These are phyloP conservation scores for Aureobasidium sp. DNA, from an alignment of 2,329 filamentous ascomycete species.

Conservation along the genomic window DNA sequence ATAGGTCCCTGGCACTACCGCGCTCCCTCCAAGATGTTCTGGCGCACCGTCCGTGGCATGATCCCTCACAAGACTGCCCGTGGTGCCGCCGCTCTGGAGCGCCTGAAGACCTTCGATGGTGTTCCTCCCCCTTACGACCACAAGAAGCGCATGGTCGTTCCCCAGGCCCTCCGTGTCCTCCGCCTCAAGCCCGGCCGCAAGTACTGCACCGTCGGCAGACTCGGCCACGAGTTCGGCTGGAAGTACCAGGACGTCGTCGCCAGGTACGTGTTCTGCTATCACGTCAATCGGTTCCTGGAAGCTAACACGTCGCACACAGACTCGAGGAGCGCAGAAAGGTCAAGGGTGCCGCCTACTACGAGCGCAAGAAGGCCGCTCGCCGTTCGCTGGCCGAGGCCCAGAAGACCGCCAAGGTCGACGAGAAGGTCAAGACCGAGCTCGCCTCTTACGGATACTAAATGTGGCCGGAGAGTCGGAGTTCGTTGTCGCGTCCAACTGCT, in stretches of 20 bases:
- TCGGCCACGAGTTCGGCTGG: slow-evolving; percentile 99
- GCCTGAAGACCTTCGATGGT: slow-evolving; percentile 99
- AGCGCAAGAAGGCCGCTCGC: slow-evolving; percentile 96
- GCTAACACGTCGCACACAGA: slow-evolving; percentile 45
- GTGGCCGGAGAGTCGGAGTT: slow-evolving; percentile 8
- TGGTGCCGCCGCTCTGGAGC: slow-evolving; percentile 91
- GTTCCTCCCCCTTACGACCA: slow-evolving; percentile 98
- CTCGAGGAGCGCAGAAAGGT: slow-evolving; percentile 99
- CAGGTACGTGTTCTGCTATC: slow-evolving; percentile 55
- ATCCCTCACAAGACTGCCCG: slow-evolving; percentile 99
- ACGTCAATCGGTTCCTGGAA: neutral
- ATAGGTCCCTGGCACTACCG: slow-evolving; percentile 99
- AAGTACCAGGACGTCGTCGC: slow-evolving; percentile 99
- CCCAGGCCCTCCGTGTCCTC: slow-evolving; percentile 93
- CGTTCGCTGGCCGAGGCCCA: slow-evolving; percentile 87
- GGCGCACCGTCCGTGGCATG: slow-evolving; percentile 99
- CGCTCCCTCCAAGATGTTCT: slow-evolving; percentile 98
- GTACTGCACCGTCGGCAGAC: slow-evolving; percentile 98
- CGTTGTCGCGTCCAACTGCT: slow-evolving; percentile 9
- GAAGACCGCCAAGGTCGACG: slow-evolving; percentile 82
- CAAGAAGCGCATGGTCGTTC: slow-evolving; percentile 99
- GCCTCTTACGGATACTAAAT: slow-evolving; percentile 85
- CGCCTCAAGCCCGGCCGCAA: slow-evolving; percentile 98
- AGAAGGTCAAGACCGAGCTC: slow-evolving; percentile 82
- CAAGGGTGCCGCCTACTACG: slow-evolving; percentile 98